A percentile compares a stretch with the other conserved stretches of the same genome.
Evolutionary conservation across 176 grass and related monocot genomes (phyloP).

Genomic region (Cocos nucifera): DNA sequence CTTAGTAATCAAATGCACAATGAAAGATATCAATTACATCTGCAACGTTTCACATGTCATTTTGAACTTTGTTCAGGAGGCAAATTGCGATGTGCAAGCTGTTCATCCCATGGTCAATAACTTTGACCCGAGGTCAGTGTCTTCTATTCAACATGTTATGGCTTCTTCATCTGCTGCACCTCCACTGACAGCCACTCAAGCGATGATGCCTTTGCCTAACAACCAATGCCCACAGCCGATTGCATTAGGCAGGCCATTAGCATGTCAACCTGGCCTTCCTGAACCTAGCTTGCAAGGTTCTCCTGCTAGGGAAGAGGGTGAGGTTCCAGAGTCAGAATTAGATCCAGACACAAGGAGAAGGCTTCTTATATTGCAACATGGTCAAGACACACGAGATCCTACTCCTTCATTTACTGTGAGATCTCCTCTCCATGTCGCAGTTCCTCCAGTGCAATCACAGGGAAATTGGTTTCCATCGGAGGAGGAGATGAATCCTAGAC

Average conservation of each 20-base stretch:
- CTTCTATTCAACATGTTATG: conserved; percentile 29
- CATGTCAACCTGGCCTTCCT: conserved; percentile 33
- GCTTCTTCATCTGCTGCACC: conserved; percentile 28
- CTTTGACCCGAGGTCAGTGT: conserved; percentile 25
- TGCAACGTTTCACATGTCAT: conserved; percentile 15
- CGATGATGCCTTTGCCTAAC: conserved; percentile 34
- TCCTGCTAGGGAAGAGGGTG: conserved; percentile 82
- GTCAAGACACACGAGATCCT: conserved; percentile 73
- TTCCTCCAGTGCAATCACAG: conserved; percentile 41
- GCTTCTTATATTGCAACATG: conserved; percentile 89
- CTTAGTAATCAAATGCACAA: too few relatives aligned
- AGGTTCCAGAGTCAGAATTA: conserved; percentile 82
- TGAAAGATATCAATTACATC: neutral
- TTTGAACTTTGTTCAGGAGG: conserved; percentile 48
- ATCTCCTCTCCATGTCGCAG: conserved; percentile 34
- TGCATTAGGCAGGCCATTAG: conserved; percentile 39
- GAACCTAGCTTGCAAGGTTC: conserved; percentile 46
- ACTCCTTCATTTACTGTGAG: conserved; percentile 25
- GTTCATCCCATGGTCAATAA: conserved; percentile 37
- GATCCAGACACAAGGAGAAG: conserved; percentile 87
- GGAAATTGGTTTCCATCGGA: conserved; percentile 41
- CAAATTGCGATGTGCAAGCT: conserved; percentile 37
- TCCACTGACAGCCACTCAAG: conserved; percentile 22
- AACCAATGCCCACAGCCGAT: conserved; percentile 27
- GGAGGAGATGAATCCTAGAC: conserved; percentile 38